Evolutionary conservation across 495 filamentous ascomycete genomes (phyloP), one percentile per base, ranked within the genome.

Genomic region (Emericellopsis terricola): DNA sequence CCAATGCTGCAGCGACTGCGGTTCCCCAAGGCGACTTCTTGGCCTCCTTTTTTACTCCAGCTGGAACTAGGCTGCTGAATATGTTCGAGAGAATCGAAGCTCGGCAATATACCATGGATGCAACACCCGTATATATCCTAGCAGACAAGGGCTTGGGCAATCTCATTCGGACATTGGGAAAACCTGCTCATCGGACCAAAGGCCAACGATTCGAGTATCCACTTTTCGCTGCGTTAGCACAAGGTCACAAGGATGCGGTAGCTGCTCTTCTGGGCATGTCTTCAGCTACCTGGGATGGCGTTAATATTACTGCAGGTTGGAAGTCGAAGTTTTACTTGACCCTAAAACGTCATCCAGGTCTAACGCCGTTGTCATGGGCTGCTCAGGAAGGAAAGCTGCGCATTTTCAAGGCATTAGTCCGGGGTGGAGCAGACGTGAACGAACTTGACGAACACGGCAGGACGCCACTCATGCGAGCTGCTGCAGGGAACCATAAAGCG

Each of bases 81-180:
- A 0, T 56, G 0, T 36, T 46, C 8, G 39, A 39, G 16, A 28
- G 29, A 20, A 19, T 16, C 15, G 19, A 24, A 8, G 36, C 36
- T 13, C 52, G 51, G 18, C 44, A 37, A 33, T 55, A 62, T 40
- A 56, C 38, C 5, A 14, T 28, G 2, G 37, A 40, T 29, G 49
- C 50, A 28, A 65, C 46, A 39, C 34, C 65, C 2, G 43, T 59
- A 14, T 69, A 70, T 26, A 52, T 73, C 7, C 41, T 65, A 17
- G 57, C 67, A 24, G 56, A 65, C 18, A 46, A 47, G 4, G 52
- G 56, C 28, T 36, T 50, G 10, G 20, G 57, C 1, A 42, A 49
- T 15, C 57, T 71, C 18, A 57, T 66, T 38, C 40, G 41, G 4
- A 37, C 37, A 41, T 36, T 36, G 47, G 19, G 17, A 17, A 21